A percentile compares a stretch with the other conserved stretches of the same genome.
Conservation (phyloP, 139 green algal species). For the Chlamydomonas incerta region DNA sequence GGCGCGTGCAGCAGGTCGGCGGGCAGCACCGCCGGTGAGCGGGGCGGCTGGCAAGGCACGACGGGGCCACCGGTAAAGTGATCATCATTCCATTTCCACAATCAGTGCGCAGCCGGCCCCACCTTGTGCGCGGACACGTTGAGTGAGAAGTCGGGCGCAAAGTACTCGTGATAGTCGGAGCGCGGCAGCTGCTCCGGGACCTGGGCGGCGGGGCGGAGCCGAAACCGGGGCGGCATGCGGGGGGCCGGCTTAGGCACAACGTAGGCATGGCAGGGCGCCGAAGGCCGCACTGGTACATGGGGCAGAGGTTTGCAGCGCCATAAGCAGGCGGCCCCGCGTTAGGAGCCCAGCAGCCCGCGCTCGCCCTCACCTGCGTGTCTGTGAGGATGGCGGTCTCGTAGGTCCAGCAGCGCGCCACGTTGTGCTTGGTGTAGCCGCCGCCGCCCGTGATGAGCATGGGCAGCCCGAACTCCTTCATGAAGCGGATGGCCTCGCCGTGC, state of each 20-base stretch:
- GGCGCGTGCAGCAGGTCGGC: background rate
- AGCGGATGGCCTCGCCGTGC: constrained; percentile 85
- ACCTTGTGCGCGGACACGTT: constrained; percentile 73
- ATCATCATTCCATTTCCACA: no score
- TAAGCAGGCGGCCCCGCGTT: no score
- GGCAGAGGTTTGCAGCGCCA: no score
- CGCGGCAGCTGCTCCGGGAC: constrained; percentile 81
- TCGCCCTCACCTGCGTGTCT: constrained; percentile 66
- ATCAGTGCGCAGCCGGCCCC: no score
- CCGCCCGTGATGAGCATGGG: constrained; percentile 91
- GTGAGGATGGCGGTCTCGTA: constrained; percentile 92
- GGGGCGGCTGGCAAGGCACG: no score
- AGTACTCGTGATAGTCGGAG: constrained; percentile 95
- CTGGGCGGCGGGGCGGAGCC: background rate
- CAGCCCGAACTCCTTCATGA: constrained; percentile 91
- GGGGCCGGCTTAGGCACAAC: no score
- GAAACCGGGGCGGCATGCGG: no score
- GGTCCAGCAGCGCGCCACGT: constrained; percentile 97
- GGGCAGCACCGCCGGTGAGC: no score
- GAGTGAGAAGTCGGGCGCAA: constrained; percentile 80
- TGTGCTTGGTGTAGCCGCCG: constrained; percentile 97
- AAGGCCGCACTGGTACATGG: background rate
- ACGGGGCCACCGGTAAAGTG: no score
- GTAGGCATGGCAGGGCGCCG: no score
- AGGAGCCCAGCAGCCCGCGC: no score